These are phyloP conservation scores for Podosphaera aphanis DNA, from an alignment of 2,329 filamentous ascomycete species.

Conservation along the genomic window DNA sequence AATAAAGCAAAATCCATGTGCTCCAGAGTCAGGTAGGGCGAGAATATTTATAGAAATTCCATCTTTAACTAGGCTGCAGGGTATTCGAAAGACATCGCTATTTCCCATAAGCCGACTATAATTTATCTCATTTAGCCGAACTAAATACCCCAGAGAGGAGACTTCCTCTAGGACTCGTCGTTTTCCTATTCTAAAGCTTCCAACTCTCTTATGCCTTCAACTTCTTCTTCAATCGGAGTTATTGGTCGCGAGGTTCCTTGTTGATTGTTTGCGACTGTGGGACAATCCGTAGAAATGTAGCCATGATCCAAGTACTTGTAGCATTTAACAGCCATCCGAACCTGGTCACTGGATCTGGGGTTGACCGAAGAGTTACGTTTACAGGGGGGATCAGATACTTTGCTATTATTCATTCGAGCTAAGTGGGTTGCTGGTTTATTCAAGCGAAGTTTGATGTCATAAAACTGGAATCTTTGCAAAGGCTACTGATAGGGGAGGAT, in stretches of 20 bases:
- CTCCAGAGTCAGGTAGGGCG: background rate
- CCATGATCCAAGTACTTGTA: background rate
- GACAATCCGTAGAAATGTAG: background rate
- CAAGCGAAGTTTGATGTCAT: background rate
- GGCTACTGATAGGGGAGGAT: background rate
- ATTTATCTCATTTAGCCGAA: background rate
- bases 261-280: background rate
- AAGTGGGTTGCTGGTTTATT: background rate
- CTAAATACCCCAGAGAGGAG: background rate
- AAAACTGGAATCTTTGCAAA: background rate
- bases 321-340: background rate
- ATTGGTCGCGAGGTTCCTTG: background rate
- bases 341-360: background rate
- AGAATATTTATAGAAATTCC: background rate
- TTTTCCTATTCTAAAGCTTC: background rate
- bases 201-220: background rate
- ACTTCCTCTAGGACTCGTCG: background rate
- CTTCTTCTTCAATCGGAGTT: too few species aligned
- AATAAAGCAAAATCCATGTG: constrained; percentile 1
- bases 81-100: background rate
- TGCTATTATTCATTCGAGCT: background rate
- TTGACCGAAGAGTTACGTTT: too few species aligned
- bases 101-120: background rate
- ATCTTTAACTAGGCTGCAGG: background rate
- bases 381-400: background rate